Base-by-base conservation (phyloP, 139 green algal genomes). In the Nannochloris sp. region DNA sequence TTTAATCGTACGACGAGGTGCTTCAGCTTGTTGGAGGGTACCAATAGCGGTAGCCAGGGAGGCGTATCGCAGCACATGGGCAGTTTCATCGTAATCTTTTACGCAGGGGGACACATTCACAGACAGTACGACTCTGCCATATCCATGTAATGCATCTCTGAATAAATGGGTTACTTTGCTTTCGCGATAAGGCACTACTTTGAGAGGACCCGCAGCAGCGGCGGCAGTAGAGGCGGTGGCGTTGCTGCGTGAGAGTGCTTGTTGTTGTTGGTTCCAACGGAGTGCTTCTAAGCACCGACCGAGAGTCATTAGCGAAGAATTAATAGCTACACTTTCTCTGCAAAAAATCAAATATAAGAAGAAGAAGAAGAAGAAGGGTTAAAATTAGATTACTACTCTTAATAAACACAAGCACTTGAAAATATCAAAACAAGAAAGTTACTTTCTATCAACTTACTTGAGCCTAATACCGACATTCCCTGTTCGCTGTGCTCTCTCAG, bases 281-380 rank as follows among this genome's bases (percentile, higher is more conserved):
- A 93, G 81, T 34, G 80, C 83, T 68, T 92, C 81, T 33, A 95
- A 64, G 73, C 87, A 95, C 39, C 84, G 80, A 0, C 83, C 81
- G 38, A 95, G 76, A 1, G 81, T 88, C 74, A 87, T 89, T 14
- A 95, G 80, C 4, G 73, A 86, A 23, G 63, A 68, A 77, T 95
- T 95, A 81, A 95, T 95, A 48, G 75, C 74, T 42, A 85, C 72
- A 68, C 76, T 86, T 82, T 95, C 87, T 54, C 80, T 87, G 71
- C 6, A 14, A 65, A 2, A 4, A 31, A 8, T n/a, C n/a, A n/a
- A n/a, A n/a, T n/a, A n/a, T n/a, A n/a, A n/a, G n/a, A n/a, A n/a
- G n/a, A n/a, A n/a, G n/a, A n/a, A n/a, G n/a, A n/a, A n/a, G n/a
- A n/a, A n/a, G n/a, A n/a, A n/a, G n/a, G n/a, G n/a, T n/a, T n/a